Conservation (phyloP, 306 rosid species). For the Notholithocarpus densiflorus region DNA sequence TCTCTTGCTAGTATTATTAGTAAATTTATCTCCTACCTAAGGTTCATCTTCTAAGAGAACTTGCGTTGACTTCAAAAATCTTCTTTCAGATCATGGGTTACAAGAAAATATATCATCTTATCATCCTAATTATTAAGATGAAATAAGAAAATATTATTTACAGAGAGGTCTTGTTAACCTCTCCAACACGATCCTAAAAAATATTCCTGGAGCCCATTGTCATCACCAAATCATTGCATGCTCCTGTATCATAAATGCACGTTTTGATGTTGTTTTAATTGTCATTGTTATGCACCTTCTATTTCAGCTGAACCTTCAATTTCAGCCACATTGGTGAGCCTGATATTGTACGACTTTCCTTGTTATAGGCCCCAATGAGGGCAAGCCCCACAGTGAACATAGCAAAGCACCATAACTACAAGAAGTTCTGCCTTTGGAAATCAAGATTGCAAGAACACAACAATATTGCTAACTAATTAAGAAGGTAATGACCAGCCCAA, state of each 20-base stretch:
- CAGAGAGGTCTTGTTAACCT: no score
- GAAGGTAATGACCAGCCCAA: slow-evolving; percentile 6
- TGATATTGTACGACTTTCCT: slow-evolving; percentile 15
- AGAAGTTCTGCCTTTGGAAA: slow-evolving; percentile 22
- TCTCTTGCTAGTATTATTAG: no score
- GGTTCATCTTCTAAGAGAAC: no score
- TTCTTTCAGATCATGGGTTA: no score
- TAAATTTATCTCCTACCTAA: no score
- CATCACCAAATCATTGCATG: slow-evolving; percentile 7
- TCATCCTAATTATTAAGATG: no score
- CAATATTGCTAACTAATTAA: slow-evolving; percentile 7
- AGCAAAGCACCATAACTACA: slow-evolving; percentile 13
- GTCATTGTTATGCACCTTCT: neutral
- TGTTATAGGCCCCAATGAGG: slow-evolving; percentile 12
- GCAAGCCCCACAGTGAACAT: slow-evolving; percentile 28
- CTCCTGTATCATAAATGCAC: slow-evolving; percentile 16
- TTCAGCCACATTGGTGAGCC: slow-evolving; percentile 32
- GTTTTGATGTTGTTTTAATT: slow-evolving; percentile 20
- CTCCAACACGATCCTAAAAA: no score
- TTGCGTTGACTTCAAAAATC: no score
- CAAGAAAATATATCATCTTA: no score
- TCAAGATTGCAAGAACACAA: slow-evolving; percentile 4
- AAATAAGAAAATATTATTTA: no score
- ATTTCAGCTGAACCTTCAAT: neutral
- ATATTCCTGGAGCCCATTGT: no score